Percentiles rank a stretch among this genome's conserved stretches.
Conservation (phyloP, 2,329 filamentous ascomycete genomes). For the Fragosphaeria purpurea region DNA sequence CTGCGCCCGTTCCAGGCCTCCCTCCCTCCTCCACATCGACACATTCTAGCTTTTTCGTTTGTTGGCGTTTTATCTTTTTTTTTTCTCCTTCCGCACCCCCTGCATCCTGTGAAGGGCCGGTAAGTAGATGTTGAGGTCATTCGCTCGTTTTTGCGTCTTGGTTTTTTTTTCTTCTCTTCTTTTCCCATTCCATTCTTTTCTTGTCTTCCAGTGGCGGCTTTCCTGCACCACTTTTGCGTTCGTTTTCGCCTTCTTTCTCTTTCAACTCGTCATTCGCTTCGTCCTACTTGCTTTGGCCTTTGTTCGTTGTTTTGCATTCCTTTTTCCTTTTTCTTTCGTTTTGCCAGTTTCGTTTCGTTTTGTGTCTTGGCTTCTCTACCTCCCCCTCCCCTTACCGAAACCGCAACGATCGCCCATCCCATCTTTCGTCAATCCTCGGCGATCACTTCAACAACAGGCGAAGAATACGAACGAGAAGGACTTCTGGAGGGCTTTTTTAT, state of each 20-base stretch:
- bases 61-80: too few species aligned
- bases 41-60: too few species aligned
- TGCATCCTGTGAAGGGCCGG: too few species aligned
- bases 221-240: not conserved
- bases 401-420: not conserved
- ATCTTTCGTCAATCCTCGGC: not conserved
- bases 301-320: not conserved
- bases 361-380: not conserved
- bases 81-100: not conserved
- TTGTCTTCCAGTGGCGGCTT: not conserved
- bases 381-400: not conserved
- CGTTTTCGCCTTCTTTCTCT: slow-evolving; percentile 1
- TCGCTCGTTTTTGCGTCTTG: too few species aligned
- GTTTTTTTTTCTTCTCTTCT: not conserved
- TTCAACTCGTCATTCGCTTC: not conserved
- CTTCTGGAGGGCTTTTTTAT: too few species aligned
- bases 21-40: too few species aligned
- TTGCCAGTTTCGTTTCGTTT: not conserved
- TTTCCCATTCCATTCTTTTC: slow-evolving; percentile 2
- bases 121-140: too few species aligned
- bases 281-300: not conserved
- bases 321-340: not conserved
- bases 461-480: too few species aligned
- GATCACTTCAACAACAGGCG: not conserved
- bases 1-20: too few species aligned